Base-by-base conservation (phyloP, 1,284 basidiomycete species). In the Kalmanozyma brasiliensis region DNA sequence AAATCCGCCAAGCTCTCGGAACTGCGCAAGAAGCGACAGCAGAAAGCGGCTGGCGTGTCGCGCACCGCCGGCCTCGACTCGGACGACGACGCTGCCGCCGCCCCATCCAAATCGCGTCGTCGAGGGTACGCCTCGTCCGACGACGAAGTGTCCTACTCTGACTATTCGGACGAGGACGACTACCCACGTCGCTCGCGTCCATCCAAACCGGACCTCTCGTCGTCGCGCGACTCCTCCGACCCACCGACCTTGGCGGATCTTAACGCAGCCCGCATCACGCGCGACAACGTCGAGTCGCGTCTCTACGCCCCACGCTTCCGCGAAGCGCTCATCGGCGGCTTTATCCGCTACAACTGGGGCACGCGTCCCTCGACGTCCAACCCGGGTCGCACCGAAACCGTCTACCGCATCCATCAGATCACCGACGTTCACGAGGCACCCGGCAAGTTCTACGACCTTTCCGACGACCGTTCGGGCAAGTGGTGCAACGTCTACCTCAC, bases 341-440 rank as follows among this genome's bases (percentile, higher is more conserved):
- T 46, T n/a, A 36, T 52, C 55, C 40, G 65, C 46, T 61, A 60
- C 61, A 49, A 49, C 23, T 81, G 81, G 55, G 77, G 79, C 45
- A 76, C 70, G 73, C 57, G 70, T 44, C 40, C 80, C 69, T 53
- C 65, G 66, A 88, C 89, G 0, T 71, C 84, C 3, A 85, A 87
- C 36, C 85, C 47, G 2, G 9, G 87, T 47, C 82, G 84, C 7
- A 85, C 86, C 7, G 79, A 85, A 57, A 85, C 86, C n/a, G 86
- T 91, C 32, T 96, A 96, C 83, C 88, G 93, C 42, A 86, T 93
- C 51, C 93, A 92, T 79, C 88, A 91, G 81, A 85, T 96, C 35
- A 37, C 60, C 88, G 87, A 85, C 66, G 83, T 90, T 29, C 82
- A 84, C 32, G 82, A 85, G 52, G 85, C 87, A 44, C 77, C 84